phyloP scores from a whole-genome alignment of 2,329 filamentous ascomycete species.

The Colletotrichum filicis region DNA sequence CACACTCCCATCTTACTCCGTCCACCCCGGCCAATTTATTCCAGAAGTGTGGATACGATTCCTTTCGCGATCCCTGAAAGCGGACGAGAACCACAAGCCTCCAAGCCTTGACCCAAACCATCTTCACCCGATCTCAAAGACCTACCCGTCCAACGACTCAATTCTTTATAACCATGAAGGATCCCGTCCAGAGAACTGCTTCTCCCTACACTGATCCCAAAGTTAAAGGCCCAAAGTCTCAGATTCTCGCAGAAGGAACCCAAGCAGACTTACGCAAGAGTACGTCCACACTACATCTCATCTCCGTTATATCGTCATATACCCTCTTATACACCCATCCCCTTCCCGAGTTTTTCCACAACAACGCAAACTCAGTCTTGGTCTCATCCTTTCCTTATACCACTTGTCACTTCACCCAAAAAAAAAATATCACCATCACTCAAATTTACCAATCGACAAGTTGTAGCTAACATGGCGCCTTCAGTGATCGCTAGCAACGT shows the following conservation, averaged over 20 bases:
- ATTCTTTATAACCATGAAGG: slow-evolving; percentile 51
- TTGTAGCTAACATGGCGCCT: slow-evolving; percentile 27
- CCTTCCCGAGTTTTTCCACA: slow-evolving; percentile 4
- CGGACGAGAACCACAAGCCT: slow-evolving; percentile 34
- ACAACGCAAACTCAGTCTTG: slow-evolving; percentile 36
- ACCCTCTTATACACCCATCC: not conserved
- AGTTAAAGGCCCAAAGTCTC: slow-evolving; percentile 52
- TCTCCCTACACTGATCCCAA: slow-evolving; percentile 52
- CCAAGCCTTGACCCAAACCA: slow-evolving; percentile 32
- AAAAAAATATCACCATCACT: not conserved
- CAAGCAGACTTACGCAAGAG: slow-evolving; percentile 52
- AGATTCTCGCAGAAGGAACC: slow-evolving; percentile 49
- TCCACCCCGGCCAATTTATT: not conserved
- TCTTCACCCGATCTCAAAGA: slow-evolving; percentile 28
- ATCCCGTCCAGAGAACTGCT: slow-evolving; percentile 50
- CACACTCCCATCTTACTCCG: not conserved
- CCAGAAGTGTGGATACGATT: slow-evolving; percentile 29
- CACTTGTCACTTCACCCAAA: not conserved
- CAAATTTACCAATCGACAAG: not conserved
- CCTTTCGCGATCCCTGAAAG: slow-evolving; percentile 32
- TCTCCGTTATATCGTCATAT: slow-evolving; percentile 23
- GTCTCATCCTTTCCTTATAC: not conserved
- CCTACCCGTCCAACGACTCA: slow-evolving; percentile 13
- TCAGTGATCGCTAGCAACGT: slow-evolving; percentile 70
- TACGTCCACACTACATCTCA: slow-evolving; percentile 42